Conservation (phyloP, 176 grass and related monocot species). For the sorghum (Sorghum bicolor) region DNA sequence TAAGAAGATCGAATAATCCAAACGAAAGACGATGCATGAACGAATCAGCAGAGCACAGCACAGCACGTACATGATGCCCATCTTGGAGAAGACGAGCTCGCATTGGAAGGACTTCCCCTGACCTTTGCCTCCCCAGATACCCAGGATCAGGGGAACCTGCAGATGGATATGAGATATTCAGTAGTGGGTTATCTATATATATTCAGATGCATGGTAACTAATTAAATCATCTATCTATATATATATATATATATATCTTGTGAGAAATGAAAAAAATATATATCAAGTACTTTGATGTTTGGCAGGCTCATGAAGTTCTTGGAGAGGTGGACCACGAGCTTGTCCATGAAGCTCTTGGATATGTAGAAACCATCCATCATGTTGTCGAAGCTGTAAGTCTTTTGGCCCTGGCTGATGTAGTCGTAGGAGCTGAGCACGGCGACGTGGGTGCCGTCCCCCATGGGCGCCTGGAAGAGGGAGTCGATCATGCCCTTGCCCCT, state of each 20-base stretch:
- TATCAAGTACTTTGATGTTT: slow-evolving; percentile 94
- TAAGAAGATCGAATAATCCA: background rate
- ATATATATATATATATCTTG: too few species aligned
- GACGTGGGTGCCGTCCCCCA: slow-evolving; percentile 77
- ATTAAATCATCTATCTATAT: too few species aligned
- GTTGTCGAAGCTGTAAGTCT: slow-evolving; percentile 57
- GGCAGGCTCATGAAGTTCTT: slow-evolving; percentile 99
- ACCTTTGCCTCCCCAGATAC: slow-evolving; percentile 99
- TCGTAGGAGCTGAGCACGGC: slow-evolving; percentile 87
- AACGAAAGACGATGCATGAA: background rate
- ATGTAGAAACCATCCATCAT: slow-evolving; percentile 74
- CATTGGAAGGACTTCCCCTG: slow-evolving; percentile 99
- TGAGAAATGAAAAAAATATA: too few species aligned
- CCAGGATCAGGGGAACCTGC: slow-evolving; percentile 89
- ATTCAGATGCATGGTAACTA: too few species aligned
- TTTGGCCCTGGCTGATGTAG: slow-evolving; percentile 82
- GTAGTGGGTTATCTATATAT: too few species aligned
- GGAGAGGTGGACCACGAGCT: slow-evolving; percentile 86
- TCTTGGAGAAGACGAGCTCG: slow-evolving; percentile 92
- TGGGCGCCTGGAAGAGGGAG: slow-evolving; percentile 80
- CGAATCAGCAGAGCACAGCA: background rate
- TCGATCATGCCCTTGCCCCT: slow-evolving; percentile 80
- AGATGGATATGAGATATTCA: background rate
- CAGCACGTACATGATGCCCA: slow-evolving; percentile 77
- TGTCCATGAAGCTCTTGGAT: slow-evolving; percentile 90